Evolutionary conservation across 371 early-diverging fungal genomes (phyloP), one percentile per base, ranked within the genome.

Genomic region (Mortierella sp.): DNA sequence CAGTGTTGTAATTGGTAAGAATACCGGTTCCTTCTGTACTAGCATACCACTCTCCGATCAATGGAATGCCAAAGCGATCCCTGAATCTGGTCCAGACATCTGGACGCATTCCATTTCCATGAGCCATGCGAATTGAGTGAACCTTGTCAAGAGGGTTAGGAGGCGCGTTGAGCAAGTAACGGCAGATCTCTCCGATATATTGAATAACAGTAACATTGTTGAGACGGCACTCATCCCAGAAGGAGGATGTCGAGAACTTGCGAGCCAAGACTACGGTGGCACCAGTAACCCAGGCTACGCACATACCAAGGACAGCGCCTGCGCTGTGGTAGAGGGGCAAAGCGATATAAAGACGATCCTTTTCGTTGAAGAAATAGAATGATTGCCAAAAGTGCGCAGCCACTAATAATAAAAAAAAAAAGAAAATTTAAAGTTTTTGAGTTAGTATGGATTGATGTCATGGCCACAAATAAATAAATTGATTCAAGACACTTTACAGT

Each of bases 161-260:
- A 6, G 91, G 89, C 23, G 85, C 86, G 51, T 84, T 81, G 28
- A 89, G 73, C 42, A 93, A 79, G 72, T 92, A 93, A 49, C 93
- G 83, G 70, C 91, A 90, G 29, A 93, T 88, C 74, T 93, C 93
- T 28, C 93, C 93, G 76, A 93, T 90, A 68, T 93, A 91, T 77
- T 87, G 83, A 35, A 83, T 78, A 19, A 75, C 74, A 8, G 79
- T 83, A 23, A 79, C 80, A 7, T 68, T 75, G 68, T 75, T 79
- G 65, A 37, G 65, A 13, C 83, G 68, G 61, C 79, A 78, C 37
- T 83, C 83, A 31, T 83, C 75, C 83, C 83, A 83, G 72, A 83
- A 83, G 3, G 73, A 61, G 8, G 61, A 45, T 19, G 75, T 73
- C 13, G 75, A 78, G 57, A 83, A 83, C 70, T 83, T 83, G 68